phyloP scores from a whole-genome alignment of 2,329 filamentous ascomycete genomes.

The Xylariaceae sp. region DNA sequence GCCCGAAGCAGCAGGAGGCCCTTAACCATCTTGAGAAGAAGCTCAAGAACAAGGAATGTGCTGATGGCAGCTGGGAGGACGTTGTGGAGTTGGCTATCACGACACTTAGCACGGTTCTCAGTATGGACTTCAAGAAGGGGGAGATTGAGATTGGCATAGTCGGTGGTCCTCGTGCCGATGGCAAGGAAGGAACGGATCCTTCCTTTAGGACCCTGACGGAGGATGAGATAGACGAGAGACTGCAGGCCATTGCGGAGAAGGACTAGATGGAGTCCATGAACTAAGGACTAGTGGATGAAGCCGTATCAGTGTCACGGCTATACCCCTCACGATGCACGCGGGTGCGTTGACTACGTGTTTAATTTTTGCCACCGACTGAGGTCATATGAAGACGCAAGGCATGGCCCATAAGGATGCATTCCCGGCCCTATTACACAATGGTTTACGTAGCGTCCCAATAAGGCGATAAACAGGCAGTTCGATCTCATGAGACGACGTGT shows the following conservation, averaged over 20 bases:
- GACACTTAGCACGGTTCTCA: slow-evolving; percentile 89
- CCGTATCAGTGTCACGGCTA: slow-evolving; percentile 24
- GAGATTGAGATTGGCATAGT: slow-evolving; percentile 98
- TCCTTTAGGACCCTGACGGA: slow-evolving; percentile 86
- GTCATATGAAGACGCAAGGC: slow-evolving; percentile 13
- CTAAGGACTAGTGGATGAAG: slow-evolving; percentile 44
- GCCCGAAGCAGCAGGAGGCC: slow-evolving; percentile 97
- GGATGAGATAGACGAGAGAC: slow-evolving; percentile 95
- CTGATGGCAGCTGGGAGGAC: slow-evolving; percentile 91
- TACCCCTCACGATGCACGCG: slow-evolving; percentile 14
- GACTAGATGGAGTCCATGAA: slow-evolving; percentile 41
- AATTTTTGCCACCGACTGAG: slow-evolving; percentile 14
- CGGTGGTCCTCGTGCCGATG: slow-evolving; percentile 76
- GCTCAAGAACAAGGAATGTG: slow-evolving; percentile 96
- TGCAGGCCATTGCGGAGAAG: slow-evolving; percentile 98
- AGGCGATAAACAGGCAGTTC: slow-evolving; percentile 17
- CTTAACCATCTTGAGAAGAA: slow-evolving; percentile 99
- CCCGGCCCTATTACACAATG: slow-evolving; percentile 22
- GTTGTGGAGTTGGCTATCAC: slow-evolving; percentile 96
- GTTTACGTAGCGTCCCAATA: slow-evolving; percentile 22
- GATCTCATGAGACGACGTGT: slow-evolving; percentile 5
- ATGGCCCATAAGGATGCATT: slow-evolving; percentile 14
- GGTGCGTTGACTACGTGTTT: slow-evolving; percentile 15
- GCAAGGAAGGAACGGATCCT: slow-evolving; percentile 72
- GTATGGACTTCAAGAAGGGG: slow-evolving; percentile 99